Percentiles rank a stretch among this genome's conserved stretches.
phyloP scores from a whole-genome alignment of 306 rosid genomes.

The Coriaria nepalensis region DNA sequence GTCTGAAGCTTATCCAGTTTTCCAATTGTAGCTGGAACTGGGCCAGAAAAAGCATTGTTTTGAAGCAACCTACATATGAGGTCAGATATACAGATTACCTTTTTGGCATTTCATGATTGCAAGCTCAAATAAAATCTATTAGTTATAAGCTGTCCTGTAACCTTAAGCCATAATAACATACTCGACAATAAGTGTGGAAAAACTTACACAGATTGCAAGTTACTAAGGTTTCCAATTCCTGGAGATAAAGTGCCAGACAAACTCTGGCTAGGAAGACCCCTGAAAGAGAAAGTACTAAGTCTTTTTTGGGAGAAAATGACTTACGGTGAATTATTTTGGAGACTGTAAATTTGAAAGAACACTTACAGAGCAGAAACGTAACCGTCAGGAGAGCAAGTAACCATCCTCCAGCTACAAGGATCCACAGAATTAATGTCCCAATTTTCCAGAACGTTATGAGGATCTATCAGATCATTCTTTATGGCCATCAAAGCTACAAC shows the following conservation, averaged over 20 bases:
- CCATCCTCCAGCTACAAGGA: constrained; percentile 99
- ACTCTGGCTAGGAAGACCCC: constrained; percentile 97
- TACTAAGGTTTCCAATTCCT: constrained; percentile 66
- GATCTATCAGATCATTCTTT: constrained; percentile 57
- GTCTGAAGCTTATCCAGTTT: constrained; percentile 74
- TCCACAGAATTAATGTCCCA: constrained; percentile 95
- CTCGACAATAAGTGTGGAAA: not conserved
- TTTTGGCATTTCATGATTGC: too few relatives aligned
- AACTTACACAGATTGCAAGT: constrained; percentile 85
- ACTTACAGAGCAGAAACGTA: constrained; percentile 83
- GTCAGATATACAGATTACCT: not conserved
- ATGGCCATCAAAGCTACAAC: constrained; percentile 89
- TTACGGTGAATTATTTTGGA: not conserved
- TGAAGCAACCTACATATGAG: constrained; percentile 66
- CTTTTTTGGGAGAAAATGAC: not conserved
- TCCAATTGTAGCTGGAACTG: constrained; percentile 67
- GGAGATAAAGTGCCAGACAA: constrained; percentile 83
- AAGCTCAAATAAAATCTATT: too few relatives aligned
- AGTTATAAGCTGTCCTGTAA: too few relatives aligned
- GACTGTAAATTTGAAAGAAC: constrained; percentile 5
- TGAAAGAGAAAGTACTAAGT: constrained; percentile 15
- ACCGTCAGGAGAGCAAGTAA: constrained; percentile 79
- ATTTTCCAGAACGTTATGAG: constrained; percentile 82
- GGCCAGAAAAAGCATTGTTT: constrained; percentile 80
- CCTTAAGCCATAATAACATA: too few relatives aligned